Conservation (phyloP, 257 asterid species). For the Solanum sparsipilum region DNA sequence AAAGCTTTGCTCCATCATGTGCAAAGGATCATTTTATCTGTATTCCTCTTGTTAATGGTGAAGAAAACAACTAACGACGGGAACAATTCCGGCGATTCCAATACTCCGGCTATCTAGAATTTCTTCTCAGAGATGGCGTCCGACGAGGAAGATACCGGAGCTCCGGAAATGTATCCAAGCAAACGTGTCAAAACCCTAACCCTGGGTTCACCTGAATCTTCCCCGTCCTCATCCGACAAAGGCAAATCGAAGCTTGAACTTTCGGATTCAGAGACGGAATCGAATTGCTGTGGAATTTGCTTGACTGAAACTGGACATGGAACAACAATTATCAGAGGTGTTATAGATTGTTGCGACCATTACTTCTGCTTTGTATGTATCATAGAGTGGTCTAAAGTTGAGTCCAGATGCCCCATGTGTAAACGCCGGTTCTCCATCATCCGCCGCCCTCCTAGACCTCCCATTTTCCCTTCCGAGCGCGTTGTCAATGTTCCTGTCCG, state of each 20-base stretch:
- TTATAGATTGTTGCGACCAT: slow-evolving; percentile 58
- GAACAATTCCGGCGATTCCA: neutral
- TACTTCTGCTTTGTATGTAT: slow-evolving; percentile 67
- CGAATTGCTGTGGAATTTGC: slow-evolving; percentile 56
- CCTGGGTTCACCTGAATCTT: neutral
- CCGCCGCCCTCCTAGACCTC: slow-evolving; percentile 50
- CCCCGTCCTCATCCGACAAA: neutral
- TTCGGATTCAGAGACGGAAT: slow-evolving; percentile 1
- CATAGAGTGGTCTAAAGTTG: slow-evolving; percentile 80
- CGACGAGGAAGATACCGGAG: neutral
- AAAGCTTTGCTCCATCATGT: neutral
- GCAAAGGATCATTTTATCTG: neutral
- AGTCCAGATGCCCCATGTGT: slow-evolving; percentile 66
- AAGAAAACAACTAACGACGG: neutral
- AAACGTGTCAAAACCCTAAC: slow-evolving; percentile 10
- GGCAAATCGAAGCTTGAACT: slow-evolving; percentile 28
- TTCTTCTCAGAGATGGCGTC: neutral
- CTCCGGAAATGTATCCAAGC: neutral
- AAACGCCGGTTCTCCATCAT: slow-evolving; percentile 65
- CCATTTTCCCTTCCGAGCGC: slow-evolving; percentile 44
- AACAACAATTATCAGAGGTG: slow-evolving; percentile 38
- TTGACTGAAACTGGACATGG: slow-evolving; percentile 31
- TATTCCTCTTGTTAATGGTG: neutral
- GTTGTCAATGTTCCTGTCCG: slow-evolving; percentile 47
- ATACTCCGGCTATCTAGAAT: neutral